phyloP scores from a whole-genome alignment of 345 rosid species.

The Citrus hindsii region DNA sequence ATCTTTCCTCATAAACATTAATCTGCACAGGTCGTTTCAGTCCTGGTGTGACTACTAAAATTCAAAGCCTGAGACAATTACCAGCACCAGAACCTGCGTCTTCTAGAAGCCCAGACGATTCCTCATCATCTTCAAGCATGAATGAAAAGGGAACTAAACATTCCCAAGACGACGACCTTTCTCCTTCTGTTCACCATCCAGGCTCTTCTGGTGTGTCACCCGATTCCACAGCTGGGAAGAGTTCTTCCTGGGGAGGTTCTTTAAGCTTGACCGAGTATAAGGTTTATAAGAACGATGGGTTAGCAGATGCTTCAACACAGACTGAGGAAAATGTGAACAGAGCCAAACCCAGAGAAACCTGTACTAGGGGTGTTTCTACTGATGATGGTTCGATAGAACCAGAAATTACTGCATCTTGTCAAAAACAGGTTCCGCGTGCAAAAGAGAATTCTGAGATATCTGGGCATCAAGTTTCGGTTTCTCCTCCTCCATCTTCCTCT shows the following conservation, averaged over 20 bases:
- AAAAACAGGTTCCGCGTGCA: constrained; percentile 30
- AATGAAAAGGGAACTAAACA: constrained; percentile 60
- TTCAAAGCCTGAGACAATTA: constrained; percentile 52
- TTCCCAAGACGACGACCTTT: constrained; percentile 77
- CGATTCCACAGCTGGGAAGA: constrained; percentile 60
- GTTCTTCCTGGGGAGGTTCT: constrained; percentile 63
- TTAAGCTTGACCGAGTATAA: constrained; percentile 78
- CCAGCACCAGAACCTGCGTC: constrained; percentile 71
- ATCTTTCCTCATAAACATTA: background rate
- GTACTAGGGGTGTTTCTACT: constrained; percentile 88
- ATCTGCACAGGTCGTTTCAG: constrained; percentile 44
- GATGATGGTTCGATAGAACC: constrained; percentile 57
- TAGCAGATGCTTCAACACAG: constrained; percentile 90
- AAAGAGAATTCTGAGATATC: constrained; percentile 48
- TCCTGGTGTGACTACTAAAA: constrained; percentile 30
- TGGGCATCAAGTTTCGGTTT: constrained; percentile 56
- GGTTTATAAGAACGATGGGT: constrained; percentile 59
- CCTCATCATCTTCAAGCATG: constrained; percentile 75
- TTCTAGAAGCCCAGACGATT: constrained; percentile 75
- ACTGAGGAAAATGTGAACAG: constrained; percentile 61
- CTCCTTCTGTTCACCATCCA: constrained; percentile 59
- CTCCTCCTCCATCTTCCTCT: constrained; percentile 61
- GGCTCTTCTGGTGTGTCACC: constrained; percentile 63
- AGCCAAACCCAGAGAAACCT: constrained; percentile 53
- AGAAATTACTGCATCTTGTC: constrained; percentile 27